Conservation (phyloP, 2,329 filamentous ascomycete species). For the Didymella glomerata region DNA sequence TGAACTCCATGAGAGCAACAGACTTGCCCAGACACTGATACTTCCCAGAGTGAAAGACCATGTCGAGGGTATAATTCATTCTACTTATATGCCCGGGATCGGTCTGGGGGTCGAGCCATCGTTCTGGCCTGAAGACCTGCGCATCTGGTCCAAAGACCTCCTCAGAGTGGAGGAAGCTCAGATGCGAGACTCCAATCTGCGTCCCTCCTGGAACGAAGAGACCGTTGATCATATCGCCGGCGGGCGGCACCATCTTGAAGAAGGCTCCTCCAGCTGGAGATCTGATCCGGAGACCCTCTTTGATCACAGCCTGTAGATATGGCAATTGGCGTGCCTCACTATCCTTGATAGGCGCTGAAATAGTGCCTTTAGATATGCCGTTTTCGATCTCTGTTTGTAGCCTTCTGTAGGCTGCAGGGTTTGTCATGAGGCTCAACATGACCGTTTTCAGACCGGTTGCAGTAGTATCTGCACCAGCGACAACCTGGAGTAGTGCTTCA, state of each 20-base stretch:
- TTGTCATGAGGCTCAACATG: background rate
- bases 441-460: background rate
- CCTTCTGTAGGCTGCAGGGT: background rate
- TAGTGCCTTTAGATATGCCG: background rate
- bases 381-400: background rate
- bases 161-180: background rate
- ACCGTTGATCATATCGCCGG: background rate
- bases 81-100: background rate
- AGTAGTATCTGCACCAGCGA: background rate
- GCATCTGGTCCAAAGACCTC: too few relatives aligned
- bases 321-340: background rate
- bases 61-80: background rate
- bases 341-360: background rate
- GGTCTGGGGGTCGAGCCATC: background rate
- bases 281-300: background rate
- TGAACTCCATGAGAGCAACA: conserved; percentile 43
- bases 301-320: background rate
- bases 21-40: conserved; percentile 23
- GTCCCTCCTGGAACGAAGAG: background rate
- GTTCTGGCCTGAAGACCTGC: background rate
- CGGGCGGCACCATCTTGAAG: background rate
- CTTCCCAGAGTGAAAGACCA: too few relatives aligned
- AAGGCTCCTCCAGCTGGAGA: background rate
- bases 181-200: background rate
- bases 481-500: background rate